phyloP scores from a whole-genome alignment of 306 rosid genomes.

The Glycine tomentella region DNA sequence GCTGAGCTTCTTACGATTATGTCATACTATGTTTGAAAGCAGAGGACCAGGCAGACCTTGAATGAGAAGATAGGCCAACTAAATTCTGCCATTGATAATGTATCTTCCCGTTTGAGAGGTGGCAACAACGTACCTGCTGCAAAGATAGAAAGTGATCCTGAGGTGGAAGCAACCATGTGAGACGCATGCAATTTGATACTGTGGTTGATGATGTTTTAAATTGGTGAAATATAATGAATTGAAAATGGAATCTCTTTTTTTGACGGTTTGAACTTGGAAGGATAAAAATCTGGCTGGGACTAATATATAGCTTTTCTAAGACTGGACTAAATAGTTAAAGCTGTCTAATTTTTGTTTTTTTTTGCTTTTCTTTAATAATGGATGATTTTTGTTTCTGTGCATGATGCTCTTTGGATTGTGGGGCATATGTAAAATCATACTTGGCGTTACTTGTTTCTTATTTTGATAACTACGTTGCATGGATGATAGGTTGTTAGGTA shows the following conservation, averaged over 20 bases:
- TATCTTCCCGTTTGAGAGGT: conserved; percentile 93
- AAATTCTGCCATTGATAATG: conserved; percentile 93
- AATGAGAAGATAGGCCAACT: conserved; percentile 89
- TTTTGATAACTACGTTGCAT: background rate
- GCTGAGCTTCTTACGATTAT: conserved; percentile 11
- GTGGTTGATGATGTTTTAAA: conserved; percentile 38
- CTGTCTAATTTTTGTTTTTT: background rate
- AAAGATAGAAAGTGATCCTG: conserved; percentile 74
- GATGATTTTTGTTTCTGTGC: conserved; percentile 22
- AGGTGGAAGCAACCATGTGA: conserved; percentile 78
- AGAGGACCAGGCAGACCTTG: conserved; percentile 83
- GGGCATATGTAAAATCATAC: background rate
- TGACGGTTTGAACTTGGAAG: conserved; percentile 23
- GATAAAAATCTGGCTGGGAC: conserved; percentile 31
- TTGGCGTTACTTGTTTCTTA: background rate
- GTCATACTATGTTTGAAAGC: conserved; percentile 48
- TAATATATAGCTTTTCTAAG: background rate
- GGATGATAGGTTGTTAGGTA: no score
- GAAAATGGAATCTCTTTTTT: conserved; percentile 37
- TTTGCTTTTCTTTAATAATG: background rate
- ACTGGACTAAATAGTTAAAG: conserved; percentile 21
- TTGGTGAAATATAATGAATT: conserved; percentile 11
- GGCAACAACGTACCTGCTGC: conserved; percentile 68
- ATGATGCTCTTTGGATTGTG: no score
- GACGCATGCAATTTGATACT: conserved; percentile 23